Base-by-base conservation (phyloP, 31 red algal species). In the Asparagopsis taxiformis region DNA sequence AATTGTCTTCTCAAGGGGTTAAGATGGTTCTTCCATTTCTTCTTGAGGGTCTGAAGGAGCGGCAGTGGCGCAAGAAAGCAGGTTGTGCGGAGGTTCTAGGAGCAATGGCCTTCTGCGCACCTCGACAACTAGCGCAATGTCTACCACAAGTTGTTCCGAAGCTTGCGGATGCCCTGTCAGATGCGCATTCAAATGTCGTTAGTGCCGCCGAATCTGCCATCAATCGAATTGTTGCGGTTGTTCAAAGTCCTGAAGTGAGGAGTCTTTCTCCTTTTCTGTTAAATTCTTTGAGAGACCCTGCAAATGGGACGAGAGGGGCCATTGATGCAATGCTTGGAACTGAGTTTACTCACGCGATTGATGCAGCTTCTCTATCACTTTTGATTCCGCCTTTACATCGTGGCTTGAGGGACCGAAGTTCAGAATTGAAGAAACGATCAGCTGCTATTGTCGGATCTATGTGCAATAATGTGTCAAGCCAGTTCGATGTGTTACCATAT, bases 391-490 rank as follows among this genome's bases (percentile, higher is more conserved):
- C 85, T 10, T 77, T 97, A 55, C 88, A 97, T 75, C 75, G 94
- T 7, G 94, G 82, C 21, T 75, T 97, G 8, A 75, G 94, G 16
- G 94, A 92, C 31, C 73, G 94, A 24, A 62, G 54, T 24, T 92
- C 94, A 28, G 88, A 97, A 46, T 29, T 92, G 56, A 97, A 97
- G 62, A 97, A 86, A 57, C 76, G 81, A 10, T 74, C 94, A 7
- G 86, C 94, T 1, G 77, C 89, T n/a, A 97, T 97, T 78, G 83
- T 97, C 15, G 94, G 94, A 25, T 91, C 94, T 7, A 97, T 97
- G 81, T 97, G 88, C 59, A 81, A 85, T 55, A 90, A 97, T 79
- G 89, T 92, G 20, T 52, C 82, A 17, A 70, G 82, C 34, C 75
- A 62, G 44, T 32, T 54, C 30, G 94, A 97, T 82, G 89, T 97